phyloP scores from a whole-genome alignment of 2,329 filamentous ascomycete species.

The Penicillium nordicum region DNA sequence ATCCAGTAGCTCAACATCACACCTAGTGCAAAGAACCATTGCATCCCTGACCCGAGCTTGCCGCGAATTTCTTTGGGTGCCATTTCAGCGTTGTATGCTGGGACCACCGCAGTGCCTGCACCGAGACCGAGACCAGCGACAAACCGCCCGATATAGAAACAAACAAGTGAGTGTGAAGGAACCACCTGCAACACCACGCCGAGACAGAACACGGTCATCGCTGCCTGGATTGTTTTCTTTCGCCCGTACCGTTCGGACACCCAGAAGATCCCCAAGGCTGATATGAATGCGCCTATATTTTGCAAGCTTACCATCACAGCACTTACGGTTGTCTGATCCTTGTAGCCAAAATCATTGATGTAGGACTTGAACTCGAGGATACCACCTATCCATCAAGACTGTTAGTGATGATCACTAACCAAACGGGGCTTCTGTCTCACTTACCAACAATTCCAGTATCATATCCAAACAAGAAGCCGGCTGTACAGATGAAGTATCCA shows the following conservation, averaged over 20 bases:
- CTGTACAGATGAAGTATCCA: conserved; percentile 24
- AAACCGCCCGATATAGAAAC: conserved; percentile 48
- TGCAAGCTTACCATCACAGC: conserved; percentile 50
- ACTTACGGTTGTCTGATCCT: conserved; percentile 42
- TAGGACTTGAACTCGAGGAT: conserved; percentile 46
- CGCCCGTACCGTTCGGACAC: conserved; percentile 47
- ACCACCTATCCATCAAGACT: conserved; percentile 27
- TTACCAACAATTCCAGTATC: conserved; percentile 35
- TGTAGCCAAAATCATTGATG: conserved; percentile 42
- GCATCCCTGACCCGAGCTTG: conserved; percentile 36
- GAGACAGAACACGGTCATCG: conserved; percentile 40
- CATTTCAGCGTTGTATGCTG: conserved; percentile 44
- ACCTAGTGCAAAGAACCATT: conserved; percentile 38
- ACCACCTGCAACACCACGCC: conserved; percentile 47
- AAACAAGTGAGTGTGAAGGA: conserved; percentile 45
- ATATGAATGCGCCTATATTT: conserved; percentile 52
- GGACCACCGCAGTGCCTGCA: conserved; percentile 42
- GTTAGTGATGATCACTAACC: background rate
- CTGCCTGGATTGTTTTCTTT: conserved; percentile 44
- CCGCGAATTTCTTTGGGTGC: conserved; percentile 44
- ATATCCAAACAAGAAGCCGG: conserved; percentile 35
- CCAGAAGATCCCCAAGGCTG: conserved; percentile 49
- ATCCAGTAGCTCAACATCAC: conserved; percentile 44
- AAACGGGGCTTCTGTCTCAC: background rate
- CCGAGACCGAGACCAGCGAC: conserved; percentile 49